A percentile compares a stretch with the other conserved stretches of the same genome.
phyloP scores from a whole-genome alignment of 305 asterid genomes.

The Coffea humblotiana region DNA sequence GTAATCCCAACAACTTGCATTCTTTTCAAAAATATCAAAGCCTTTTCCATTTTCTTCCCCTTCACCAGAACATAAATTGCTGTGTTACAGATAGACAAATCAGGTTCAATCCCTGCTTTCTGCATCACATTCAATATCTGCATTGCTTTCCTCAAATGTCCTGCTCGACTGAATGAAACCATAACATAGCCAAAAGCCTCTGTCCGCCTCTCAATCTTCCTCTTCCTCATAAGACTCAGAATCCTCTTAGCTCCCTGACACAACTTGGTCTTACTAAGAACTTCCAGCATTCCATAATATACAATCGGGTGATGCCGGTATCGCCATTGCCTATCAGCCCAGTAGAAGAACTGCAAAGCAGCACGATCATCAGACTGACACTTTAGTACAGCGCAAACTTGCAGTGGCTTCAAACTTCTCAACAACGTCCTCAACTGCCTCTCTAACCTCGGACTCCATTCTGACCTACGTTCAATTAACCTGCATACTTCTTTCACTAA shows the following conservation, averaged over 20 bases:
- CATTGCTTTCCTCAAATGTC: conserved; percentile 75
- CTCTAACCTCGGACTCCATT: conserved; percentile 75
- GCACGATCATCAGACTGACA: conserved; percentile 78
- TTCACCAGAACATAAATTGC: conserved; percentile 81
- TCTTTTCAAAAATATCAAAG: conserved; percentile 66
- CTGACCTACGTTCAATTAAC: conserved; percentile 53
- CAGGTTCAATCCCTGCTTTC: conserved; percentile 70
- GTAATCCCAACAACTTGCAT: conserved; percentile 73
- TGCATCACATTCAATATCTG: conserved; percentile 75
- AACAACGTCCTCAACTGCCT: conserved; percentile 63
- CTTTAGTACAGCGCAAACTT: conserved; percentile 74
- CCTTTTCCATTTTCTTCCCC: conserved; percentile 67
- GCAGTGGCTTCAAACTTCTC: conserved; percentile 67
- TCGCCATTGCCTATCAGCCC: conserved; percentile 96
- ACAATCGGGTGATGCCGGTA: conserved; percentile 70
- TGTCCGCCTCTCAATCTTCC: conserved; percentile 59
- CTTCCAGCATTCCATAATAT: conserved; percentile 71
- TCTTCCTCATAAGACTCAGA: conserved; percentile 63
- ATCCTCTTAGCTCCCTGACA: conserved; percentile 93
- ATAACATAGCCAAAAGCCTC: conserved; percentile 82
- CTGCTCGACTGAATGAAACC: conserved; percentile 93
- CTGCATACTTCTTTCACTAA: conserved; percentile 74
- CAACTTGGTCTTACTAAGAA: conserved; percentile 77
- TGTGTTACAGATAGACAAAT: conserved; percentile 66
- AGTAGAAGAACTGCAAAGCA: conserved; percentile 75